Base-by-base conservation (phyloP, 495 filamentous ascomycete genomes). In the Penicillium subrubescens region DNA sequence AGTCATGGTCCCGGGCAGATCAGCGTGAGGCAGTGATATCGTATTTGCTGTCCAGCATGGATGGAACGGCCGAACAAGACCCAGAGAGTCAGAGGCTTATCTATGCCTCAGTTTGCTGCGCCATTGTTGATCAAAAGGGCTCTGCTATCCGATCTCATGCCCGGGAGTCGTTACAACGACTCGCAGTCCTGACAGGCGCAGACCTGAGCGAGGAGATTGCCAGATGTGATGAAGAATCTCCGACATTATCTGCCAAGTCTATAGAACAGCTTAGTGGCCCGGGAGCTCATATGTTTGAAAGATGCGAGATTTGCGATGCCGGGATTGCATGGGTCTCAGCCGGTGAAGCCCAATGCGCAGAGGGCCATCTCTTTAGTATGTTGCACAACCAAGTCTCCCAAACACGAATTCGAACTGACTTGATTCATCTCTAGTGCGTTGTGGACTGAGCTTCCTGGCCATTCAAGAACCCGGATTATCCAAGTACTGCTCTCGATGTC, bases 381-480 rank as follows among this genome's bases (percentile, higher is more conserved):
- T 37, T 34, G 8, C 68, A 51, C 19, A 27, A 43, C 8, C 8
- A 23, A 59, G 1, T 21, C 8, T 12, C n/a, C 25, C 25, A 29
- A 41, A 25, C 31, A 29, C 15, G 35, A 41, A 8, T 2, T 48
- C 21, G 12, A 25, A 48, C 44, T 25, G 8, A 48, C 8, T 7
- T 5, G 6, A 12, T 12, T 48, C 43, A 10, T 11, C 17, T 44
- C 41, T 67, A 85, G 84, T 73, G n/a, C 79, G 86, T 37, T 89
- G 86, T 70, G 78, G 73, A 29, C 61, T 89, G 44, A 85, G 81
- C 2, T 83, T 84, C 44, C 59, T 86, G 48, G 75, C 84, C 7
- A 85, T 89, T 7, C 82, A 86, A 69, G 78, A 80, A 53, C 85
- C 86, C 37, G 81, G 81, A 0, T 69, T 82, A 15, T 83, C 84